Percentiles rank a stretch among this genome's conserved stretches.
phyloP scores from a whole-genome alignment of 78 protist species.

The Trichosphaerium sp. region DNA sequence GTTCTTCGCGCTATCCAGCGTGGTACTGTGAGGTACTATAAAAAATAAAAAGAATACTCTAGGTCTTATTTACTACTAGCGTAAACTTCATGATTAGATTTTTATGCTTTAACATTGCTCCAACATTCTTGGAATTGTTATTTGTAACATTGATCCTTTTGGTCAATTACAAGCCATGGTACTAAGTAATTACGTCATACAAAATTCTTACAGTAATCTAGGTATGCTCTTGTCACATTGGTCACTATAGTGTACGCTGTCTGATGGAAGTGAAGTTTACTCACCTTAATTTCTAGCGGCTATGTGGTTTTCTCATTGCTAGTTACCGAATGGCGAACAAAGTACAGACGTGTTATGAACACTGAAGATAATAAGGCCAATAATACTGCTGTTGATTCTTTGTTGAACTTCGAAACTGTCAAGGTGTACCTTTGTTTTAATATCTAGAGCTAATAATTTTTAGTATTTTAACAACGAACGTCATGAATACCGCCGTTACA shows the following conservation, averaged over 20 bases:
- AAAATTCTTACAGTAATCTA: slow-evolving; percentile 2
- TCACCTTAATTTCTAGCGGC: not conserved
- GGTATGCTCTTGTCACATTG: not conserved
- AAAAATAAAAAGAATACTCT: too few relatives aligned
- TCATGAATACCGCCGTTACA: slow-evolving; percentile 7
- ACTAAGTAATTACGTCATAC: not conserved
- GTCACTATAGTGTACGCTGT: too few relatives aligned
- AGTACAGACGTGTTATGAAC: slow-evolving; percentile 62
- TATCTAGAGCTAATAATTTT: slow-evolving; percentile 13
- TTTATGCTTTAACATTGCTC: slow-evolving; percentile 22
- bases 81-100: too few relatives aligned
- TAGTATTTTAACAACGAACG: slow-evolving; percentile 8
- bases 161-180: not conserved
- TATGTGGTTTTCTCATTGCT: slow-evolving; percentile 22
- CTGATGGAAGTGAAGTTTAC: too few relatives aligned
- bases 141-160: slow-evolving; percentile 11
- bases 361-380: slow-evolving; percentile 46
- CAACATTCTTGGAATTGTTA: slow-evolving; percentile 14
- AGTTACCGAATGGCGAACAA: slow-evolving; percentile 64
- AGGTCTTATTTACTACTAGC: too few relatives aligned
- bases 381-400: slow-evolving; percentile 38
- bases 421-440: slow-evolving; percentile 22
- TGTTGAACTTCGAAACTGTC: slow-evolving; percentile 66
- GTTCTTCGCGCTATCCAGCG: slow-evolving; percentile 29
- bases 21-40: too few relatives aligned